A percentile compares a stretch with the other conserved stretches of the same genome.
Conservation (phyloP, 192 early-diverging fungal species). For the Backusella liffmaniae region DNA sequence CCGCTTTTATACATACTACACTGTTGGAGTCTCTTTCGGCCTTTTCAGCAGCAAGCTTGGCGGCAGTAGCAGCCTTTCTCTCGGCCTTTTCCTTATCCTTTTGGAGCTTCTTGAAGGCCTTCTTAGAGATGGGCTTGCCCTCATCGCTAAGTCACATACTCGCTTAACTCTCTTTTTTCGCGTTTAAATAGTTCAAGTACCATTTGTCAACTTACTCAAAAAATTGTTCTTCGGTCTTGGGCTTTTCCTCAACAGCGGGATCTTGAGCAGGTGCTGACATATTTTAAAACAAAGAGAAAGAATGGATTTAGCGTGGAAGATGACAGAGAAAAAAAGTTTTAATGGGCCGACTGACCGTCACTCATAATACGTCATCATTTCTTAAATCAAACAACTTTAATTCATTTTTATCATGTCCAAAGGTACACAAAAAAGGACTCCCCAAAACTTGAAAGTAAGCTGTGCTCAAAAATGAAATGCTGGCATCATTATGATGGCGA, state of each 20-base stretch:
- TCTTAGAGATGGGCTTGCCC: slow-evolving; percentile 89
- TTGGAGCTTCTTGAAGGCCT: slow-evolving; percentile 90
- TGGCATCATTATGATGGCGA: too few species aligned
- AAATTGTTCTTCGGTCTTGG: slow-evolving; percentile 49
- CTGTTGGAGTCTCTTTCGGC: slow-evolving; percentile 60
- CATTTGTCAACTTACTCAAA: slow-evolving; percentile 35
- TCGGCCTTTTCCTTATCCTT: slow-evolving; percentile 90
- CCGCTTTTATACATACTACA: slow-evolving; percentile 31
- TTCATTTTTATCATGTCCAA: not conserved
- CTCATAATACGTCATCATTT: not conserved
- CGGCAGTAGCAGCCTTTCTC: slow-evolving; percentile 59
- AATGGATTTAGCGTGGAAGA: not conserved
- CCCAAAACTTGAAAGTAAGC: too few species aligned
- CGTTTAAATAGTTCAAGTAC: not conserved
- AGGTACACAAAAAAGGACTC: too few species aligned
- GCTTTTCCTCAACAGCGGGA: slow-evolving; percentile 39
- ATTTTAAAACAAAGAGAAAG: not conserved
- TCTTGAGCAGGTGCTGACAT: slow-evolving; percentile 23
- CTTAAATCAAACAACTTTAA: not conserved
- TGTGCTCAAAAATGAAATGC: too few species aligned
- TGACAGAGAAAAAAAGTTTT: slow-evolving; percentile 1
- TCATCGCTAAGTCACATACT: slow-evolving; percentile 52
- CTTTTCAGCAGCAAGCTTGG: slow-evolving; percentile 68
- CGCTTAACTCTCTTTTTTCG: not conserved
- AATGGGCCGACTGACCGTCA: not conserved